phyloP scores from a whole-genome alignment of 2,329 filamentous ascomycete genomes.

The Rachicladosporium sp. region DNA sequence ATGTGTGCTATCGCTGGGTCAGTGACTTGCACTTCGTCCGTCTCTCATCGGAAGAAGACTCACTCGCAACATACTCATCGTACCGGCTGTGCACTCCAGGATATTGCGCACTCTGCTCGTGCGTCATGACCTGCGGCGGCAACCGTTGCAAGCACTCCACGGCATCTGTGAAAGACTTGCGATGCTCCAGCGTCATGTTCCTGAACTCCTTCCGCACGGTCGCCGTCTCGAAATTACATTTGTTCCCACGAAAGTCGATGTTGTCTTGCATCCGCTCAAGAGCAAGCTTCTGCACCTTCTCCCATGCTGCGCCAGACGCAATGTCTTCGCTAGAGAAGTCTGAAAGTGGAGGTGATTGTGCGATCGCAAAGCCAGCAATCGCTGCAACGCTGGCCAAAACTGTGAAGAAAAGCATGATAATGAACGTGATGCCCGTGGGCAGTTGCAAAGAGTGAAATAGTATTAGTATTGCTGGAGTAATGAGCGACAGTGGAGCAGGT shows the following conservation, averaged over 20 bases:
- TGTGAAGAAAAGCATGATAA: slow-evolving; percentile 5
- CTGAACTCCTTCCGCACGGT: slow-evolving; percentile 6
- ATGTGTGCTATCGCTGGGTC: slow-evolving; percentile 2
- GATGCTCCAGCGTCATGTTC: slow-evolving; percentile 6
- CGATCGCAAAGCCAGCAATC: slow-evolving; percentile 3
- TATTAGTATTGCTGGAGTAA: too few species aligned
- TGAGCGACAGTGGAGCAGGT: too few species aligned
- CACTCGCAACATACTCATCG: slow-evolving; percentile 12
- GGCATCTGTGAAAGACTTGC: slow-evolving; percentile 9
- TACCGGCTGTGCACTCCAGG: slow-evolving; percentile 11
- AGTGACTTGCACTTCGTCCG: slow-evolving; percentile 4
- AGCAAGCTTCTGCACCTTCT: slow-evolving; percentile 5
- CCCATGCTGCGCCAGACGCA: slow-evolving; percentile 7
- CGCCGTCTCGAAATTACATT: slow-evolving; percentile 10
- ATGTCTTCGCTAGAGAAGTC: slow-evolving; percentile 8
- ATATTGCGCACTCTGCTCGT: slow-evolving; percentile 2
- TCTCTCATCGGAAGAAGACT: slow-evolving; percentile 4
- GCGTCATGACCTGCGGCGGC: slow-evolving; percentile 6
- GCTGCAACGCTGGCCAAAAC: slow-evolving; percentile 3
- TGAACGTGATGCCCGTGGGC: too few species aligned
- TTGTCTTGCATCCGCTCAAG: slow-evolving; percentile 5
- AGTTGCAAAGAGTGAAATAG: too few species aligned
- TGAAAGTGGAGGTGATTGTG: slow-evolving; percentile 5
- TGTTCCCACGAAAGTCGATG: slow-evolving; percentile 1
- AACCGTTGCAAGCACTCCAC: slow-evolving; percentile 10